A percentile compares a stretch with the other conserved stretches of the same genome.
Conservation (phyloP, 164 flowering plant genomes). For the Platanus orientalis region DNA sequence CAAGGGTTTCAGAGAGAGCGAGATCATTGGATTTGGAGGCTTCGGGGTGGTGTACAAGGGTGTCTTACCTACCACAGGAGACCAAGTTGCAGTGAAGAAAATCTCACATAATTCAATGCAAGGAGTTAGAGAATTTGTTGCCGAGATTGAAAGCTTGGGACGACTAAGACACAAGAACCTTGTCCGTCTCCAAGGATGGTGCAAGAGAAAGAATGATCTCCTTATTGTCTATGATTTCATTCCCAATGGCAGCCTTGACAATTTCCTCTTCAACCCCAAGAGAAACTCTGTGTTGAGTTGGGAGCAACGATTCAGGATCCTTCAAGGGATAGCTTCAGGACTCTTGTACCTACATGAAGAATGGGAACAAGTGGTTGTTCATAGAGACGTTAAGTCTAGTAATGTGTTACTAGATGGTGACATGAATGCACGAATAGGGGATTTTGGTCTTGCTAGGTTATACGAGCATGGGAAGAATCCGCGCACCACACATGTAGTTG, state of each 20-base stretch:
- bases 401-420: constrained; percentile 54
- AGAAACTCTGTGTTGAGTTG: constrained; percentile 29
- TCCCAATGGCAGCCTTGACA: constrained; percentile 52
- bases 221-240: constrained; percentile 48
- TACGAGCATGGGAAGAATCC: constrained; percentile 38
- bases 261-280: constrained; percentile 21
- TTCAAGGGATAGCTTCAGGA: constrained; percentile 43
- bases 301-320: constrained; percentile 37
- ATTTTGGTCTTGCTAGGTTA: constrained; percentile 56
- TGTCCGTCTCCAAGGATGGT: constrained; percentile 59
- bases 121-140: too few relatives aligned
- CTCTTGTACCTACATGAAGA: constrained; percentile 59
- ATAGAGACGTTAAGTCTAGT: constrained; percentile 54
- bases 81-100: too few relatives aligned
- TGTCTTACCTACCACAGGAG: too few relatives aligned
- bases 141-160: constrained; percentile 29
- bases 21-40: too few relatives aligned
- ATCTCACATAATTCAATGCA: too few relatives aligned
- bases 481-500: constrained; percentile 51
- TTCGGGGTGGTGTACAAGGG: too few relatives aligned
- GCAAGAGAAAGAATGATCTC: constrained; percentile 42
- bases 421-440: constrained; percentile 45
- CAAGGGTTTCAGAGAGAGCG: neutral
- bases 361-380: constrained; percentile 49
- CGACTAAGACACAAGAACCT: constrained; percentile 45